phyloP scores from a whole-genome alignment of 1,284 basidiomycete genomes.

The Retiboletus flavoniger region DNA sequence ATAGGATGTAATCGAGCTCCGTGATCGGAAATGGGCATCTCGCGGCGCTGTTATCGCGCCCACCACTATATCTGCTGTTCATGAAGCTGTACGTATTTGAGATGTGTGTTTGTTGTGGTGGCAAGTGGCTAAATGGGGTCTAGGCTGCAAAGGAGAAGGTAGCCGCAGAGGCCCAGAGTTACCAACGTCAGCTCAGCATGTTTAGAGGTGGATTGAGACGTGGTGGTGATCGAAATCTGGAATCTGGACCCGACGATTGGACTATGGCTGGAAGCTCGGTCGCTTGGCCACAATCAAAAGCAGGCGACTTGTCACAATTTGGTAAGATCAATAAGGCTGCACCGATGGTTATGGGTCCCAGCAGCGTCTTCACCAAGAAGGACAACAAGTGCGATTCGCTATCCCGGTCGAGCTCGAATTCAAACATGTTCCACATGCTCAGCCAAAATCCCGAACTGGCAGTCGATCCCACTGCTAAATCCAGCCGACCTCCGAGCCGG shows the following conservation, averaged over 20 bases:
- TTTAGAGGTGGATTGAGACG: constrained; percentile 84
- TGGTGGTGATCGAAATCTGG: constrained; percentile 71
- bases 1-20: constrained; percentile 88
- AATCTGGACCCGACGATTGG: constrained; percentile 80
- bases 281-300: constrained; percentile 71
- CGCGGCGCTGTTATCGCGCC: constrained; percentile 76
- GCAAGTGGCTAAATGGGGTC: constrained; percentile 12
- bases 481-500: constrained; percentile 47
- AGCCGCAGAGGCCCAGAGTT: constrained; percentile 60
- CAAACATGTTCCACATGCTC: constrained; percentile 88
- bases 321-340: constrained; percentile 76
- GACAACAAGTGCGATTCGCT: constrained; percentile 68
- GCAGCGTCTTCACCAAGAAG: constrained; percentile 76
- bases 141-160: constrained; percentile 73
- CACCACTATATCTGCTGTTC: constrained; percentile 85
- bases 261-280: constrained; percentile 63
- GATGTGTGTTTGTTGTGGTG: constrained; percentile 7
- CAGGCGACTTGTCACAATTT: constrained; percentile 84
- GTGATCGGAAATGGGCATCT: constrained; percentile 78
- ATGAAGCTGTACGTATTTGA: constrained; percentile 66
- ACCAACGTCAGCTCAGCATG: constrained; percentile 51
- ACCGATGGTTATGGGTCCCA: constrained; percentile 74
- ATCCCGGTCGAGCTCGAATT: constrained; percentile 73
- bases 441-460: constrained; percentile 56
- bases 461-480: constrained; percentile 47